phyloP scores from a whole-genome alignment of 768 basidiomycete genomes.

The Heimioporus sp. region DNA sequence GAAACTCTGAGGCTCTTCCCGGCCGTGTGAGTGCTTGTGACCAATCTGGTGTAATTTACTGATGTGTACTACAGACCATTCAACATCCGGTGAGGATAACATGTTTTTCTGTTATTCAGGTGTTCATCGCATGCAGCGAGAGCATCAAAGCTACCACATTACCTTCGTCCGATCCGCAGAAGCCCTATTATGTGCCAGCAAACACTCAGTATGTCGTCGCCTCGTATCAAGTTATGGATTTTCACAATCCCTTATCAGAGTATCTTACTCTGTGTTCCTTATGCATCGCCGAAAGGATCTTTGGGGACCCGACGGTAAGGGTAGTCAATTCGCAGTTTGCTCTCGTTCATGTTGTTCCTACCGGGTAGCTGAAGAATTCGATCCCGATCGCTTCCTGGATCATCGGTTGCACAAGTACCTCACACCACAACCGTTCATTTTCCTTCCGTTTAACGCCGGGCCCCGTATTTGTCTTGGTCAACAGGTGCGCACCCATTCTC shows the following conservation, averaged over 20 bases:
- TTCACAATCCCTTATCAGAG: slow-evolving; percentile 23
- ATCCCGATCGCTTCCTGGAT: slow-evolving; percentile 72
- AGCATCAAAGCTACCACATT: slow-evolving; percentile 47
- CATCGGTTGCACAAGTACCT: slow-evolving; percentile 60
- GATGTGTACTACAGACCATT: slow-evolving; percentile 36
- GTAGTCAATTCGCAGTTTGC: neutral
- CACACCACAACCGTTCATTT: slow-evolving; percentile 64
- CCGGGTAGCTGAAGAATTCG: slow-evolving; percentile 56
- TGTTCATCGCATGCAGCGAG: slow-evolving; percentile 33
- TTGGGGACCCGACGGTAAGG: slow-evolving; percentile 68
- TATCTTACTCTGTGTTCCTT: slow-evolving; percentile 54
- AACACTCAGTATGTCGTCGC: slow-evolving; percentile 36
- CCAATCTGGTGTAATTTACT: neutral
- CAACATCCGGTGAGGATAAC: slow-evolving; percentile 39
- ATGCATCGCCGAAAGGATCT: slow-evolving; percentile 67
- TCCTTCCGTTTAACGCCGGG: slow-evolving; percentile 60
- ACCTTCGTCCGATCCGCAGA: slow-evolving; percentile 28
- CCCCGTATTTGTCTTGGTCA: slow-evolving; percentile 62
- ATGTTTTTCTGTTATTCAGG: neutral
- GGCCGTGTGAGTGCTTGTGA: slow-evolving; percentile 33
- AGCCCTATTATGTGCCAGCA: slow-evolving; percentile 34
- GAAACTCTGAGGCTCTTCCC: slow-evolving; percentile 60
- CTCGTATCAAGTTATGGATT: neutral
- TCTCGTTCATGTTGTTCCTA: neutral
- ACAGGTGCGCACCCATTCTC: slow-evolving; percentile 36